Conservation (phyloP, 2,329 filamentous ascomycete species). For the Fusarium ramigenum region DNA sequence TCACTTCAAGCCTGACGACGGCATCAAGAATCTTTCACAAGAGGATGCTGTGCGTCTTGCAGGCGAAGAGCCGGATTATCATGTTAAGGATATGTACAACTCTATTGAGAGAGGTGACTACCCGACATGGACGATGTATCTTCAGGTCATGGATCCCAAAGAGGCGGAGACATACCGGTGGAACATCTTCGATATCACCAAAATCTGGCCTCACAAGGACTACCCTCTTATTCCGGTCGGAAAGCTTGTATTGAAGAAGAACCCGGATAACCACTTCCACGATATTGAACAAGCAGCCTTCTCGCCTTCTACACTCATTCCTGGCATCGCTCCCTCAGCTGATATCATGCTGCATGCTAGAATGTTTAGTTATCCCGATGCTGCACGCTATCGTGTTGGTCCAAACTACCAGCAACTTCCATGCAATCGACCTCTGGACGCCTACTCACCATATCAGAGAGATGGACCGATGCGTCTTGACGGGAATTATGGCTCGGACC, state of each 20-base stretch:
- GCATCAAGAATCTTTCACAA: not conserved
- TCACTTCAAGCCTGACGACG: not conserved
- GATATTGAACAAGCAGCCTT: constrained; percentile 63
- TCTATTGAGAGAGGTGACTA: not conserved
- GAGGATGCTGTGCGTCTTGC: not conserved
- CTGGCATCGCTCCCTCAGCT: constrained; percentile 58
- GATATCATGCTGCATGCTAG: constrained; percentile 59
- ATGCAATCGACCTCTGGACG: constrained; percentile 27
- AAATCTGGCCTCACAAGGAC: not conserved
- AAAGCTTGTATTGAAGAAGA: not conserved
- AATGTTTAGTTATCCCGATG: constrained; percentile 60
- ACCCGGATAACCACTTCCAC: constrained; percentile 54
- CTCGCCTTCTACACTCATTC: constrained; percentile 60
- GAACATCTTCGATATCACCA: constrained; percentile 12
- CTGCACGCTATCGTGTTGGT: constrained; percentile 62
- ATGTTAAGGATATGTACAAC: not conserved
- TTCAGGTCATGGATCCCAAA: not conserved
- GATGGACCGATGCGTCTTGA: not conserved
- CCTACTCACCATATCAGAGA: not conserved
- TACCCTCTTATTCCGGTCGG: not conserved
- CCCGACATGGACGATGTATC: not conserved
- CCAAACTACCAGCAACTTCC: constrained; percentile 62
- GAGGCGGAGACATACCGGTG: not conserved
- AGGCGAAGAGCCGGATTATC: not conserved
- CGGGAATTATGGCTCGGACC: not conserved